Conservation (phyloP, 164 flowering plant species). For the Kingdonia uniflora region DNA sequence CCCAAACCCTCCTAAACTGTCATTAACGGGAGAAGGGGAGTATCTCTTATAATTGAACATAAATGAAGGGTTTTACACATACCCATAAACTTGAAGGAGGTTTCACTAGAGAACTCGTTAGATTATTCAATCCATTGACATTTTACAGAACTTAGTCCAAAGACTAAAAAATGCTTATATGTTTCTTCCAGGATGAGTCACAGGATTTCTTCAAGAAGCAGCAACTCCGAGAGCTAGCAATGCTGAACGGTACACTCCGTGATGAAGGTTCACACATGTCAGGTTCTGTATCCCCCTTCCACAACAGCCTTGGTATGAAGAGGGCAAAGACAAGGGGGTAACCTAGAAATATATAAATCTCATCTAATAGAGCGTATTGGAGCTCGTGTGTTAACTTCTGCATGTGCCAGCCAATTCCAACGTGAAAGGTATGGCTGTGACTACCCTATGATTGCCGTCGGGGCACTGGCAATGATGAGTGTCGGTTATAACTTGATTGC, state of each 20-base stretch:
- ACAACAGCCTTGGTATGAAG: slow-evolving; percentile 95
- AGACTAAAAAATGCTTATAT: too few relatives aligned
- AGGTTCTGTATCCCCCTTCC: slow-evolving; percentile 92
- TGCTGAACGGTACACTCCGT: slow-evolving; percentile 90
- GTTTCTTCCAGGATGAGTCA: slow-evolving; percentile 62
- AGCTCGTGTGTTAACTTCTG: slow-evolving; percentile 16
- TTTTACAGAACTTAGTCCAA: too few relatives aligned
- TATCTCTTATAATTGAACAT: too few relatives aligned
- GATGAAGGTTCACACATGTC: slow-evolving; percentile 93
- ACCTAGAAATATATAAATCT: background rate
- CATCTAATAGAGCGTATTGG: slow-evolving; percentile 10
- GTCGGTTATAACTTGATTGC: slow-evolving; percentile 38
- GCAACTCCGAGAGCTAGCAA: slow-evolving; percentile 92
- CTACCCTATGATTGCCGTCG: slow-evolving; percentile 25
- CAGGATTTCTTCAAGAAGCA: slow-evolving; percentile 87
- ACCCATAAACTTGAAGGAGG: too few relatives aligned
- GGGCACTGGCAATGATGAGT: slow-evolving; percentile 35
- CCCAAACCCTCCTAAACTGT: too few relatives aligned
- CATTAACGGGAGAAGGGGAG: too few relatives aligned
- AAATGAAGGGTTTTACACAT: too few relatives aligned
- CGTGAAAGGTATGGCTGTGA: slow-evolving; percentile 11
- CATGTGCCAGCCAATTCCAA: slow-evolving; percentile 18
- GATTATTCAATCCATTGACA: too few relatives aligned
- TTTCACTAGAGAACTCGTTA: too few relatives aligned
- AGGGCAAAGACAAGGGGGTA: slow-evolving; percentile 93